Evolutionary conservation across 2,329 filamentous ascomycete species (phyloP).

Genomic region (Aureobasidium melanogenum): DNA sequence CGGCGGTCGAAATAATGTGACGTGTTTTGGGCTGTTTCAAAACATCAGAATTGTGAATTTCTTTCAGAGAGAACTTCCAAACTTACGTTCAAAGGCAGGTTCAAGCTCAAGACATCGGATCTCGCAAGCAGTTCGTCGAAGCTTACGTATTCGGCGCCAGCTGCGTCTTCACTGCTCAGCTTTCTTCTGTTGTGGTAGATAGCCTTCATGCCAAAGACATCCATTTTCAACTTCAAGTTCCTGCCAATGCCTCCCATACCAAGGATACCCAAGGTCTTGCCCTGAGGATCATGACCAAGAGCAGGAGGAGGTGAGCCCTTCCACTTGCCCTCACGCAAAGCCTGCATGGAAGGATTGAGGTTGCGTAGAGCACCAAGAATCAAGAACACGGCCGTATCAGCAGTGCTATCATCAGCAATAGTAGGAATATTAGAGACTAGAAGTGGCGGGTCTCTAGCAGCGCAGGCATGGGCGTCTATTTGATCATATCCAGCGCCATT

Average conservation of each 20-base stretch:
- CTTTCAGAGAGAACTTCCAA: not conserved
- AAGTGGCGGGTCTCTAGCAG: conserved; percentile 48
- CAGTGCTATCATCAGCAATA: conserved; percentile 73
- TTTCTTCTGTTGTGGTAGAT: conserved; percentile 65
- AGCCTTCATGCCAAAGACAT: conserved; percentile 66
- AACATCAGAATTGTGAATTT: not conserved
- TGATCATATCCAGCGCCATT: conserved; percentile 74
- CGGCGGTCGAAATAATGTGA: conserved; percentile 62
- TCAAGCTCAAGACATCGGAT: conserved; percentile 72
- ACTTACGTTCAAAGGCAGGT: conserved; percentile 71
- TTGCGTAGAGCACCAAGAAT: conserved; percentile 71
- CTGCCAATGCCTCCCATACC: conserved; percentile 82
- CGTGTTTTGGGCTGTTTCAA: conserved; percentile 43
- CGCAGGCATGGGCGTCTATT: conserved; percentile 65
- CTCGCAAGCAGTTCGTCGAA: conserved; percentile 63
- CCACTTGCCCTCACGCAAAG: conserved; percentile 60
- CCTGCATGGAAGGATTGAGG: conserved; percentile 57
- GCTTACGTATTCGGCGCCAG: conserved; percentile 56
- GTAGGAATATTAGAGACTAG: conserved; percentile 74
- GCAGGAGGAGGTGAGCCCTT: conserved; percentile 46
- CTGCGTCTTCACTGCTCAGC: conserved; percentile 47
- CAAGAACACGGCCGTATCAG: conserved; percentile 71
- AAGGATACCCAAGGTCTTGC: conserved; percentile 69
- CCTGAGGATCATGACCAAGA: conserved; percentile 67
- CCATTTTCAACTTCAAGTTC: conserved; percentile 65